Conservation (phyloP, 1,139 yeast genomes). For the Pichia cactophila region DNA sequence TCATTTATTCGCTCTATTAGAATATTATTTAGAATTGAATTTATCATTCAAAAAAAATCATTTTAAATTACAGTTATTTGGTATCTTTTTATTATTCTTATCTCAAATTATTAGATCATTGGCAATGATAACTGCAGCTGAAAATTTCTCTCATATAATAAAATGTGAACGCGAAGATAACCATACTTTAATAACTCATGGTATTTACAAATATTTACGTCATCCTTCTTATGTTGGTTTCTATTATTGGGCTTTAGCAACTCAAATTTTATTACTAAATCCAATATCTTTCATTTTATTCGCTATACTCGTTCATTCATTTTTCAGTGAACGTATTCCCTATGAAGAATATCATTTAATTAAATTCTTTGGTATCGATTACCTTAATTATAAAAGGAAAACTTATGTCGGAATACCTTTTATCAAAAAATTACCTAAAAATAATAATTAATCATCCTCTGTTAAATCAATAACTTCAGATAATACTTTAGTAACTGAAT, state of each 20-base stretch:
- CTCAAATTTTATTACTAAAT: constrained; percentile 65
- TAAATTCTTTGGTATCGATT: constrained; percentile 63
- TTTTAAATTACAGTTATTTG: constrained; percentile 28
- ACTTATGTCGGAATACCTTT: constrained; percentile 64
- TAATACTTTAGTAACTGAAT: constrained; percentile 1
- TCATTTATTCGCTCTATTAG: constrained; percentile 46
- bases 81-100: constrained; percentile 37
- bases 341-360: constrained; percentile 63
- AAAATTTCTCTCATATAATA: constrained; percentile 79
- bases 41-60: constrained; percentile 30
- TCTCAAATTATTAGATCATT: constrained; percentile 67
- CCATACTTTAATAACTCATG: constrained; percentile 65
- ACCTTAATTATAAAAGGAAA: constrained; percentile 41
- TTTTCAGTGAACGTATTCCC: constrained; percentile 58
- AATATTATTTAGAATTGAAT: constrained; percentile 34
- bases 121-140: constrained; percentile 85
- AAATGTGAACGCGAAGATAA: constrained; percentile 43
- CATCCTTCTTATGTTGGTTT: constrained; percentile 94
- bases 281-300: constrained; percentile 46
- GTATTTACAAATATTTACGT: constrained; percentile 58
- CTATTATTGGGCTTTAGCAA: constrained; percentile 89
- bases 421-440: constrained; percentile 1
- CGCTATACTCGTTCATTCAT: constrained; percentile 46
- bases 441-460: constrained; percentile 2
- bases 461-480: constrained; percentile 13